Evolutionary conservation across 2,329 filamentous ascomycete genomes (phyloP).

Genomic region (Herpomyces periplanetae): DNA sequence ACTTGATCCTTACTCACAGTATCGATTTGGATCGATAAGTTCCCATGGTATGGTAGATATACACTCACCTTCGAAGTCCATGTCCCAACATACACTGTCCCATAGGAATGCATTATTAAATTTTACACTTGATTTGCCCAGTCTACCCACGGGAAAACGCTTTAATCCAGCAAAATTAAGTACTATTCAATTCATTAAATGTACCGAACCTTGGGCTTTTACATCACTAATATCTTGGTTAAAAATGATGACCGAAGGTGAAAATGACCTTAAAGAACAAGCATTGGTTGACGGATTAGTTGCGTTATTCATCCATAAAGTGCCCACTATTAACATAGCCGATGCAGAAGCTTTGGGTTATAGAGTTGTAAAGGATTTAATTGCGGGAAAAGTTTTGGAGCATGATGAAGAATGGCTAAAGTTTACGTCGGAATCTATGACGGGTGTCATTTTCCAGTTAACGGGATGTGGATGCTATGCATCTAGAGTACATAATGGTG

Average conservation of each 20-base stretch:
- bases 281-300: conserved; percentile 57
- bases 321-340: conserved; percentile 90
- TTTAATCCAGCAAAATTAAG: conserved; percentile 58
- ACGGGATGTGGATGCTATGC: conserved; percentile 74
- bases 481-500: conserved; percentile 30
- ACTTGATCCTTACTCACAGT: conserved; percentile 3
- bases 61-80: not conserved
- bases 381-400: conserved; percentile 31
- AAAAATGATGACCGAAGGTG: conserved; percentile 54
- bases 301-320: conserved; percentile 61
- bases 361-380: conserved; percentile 39
- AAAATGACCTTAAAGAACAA: conserved; percentile 47
- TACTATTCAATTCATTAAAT: conserved; percentile 40
- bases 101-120: not conserved
- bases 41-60: not conserved
- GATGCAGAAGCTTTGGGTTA: conserved; percentile 61
- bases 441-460: conserved; percentile 67
- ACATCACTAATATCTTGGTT: conserved; percentile 63
- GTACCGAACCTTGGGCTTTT: conserved; percentile 62
- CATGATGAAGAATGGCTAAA: conserved; percentile 94
- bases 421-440: conserved; percentile 37
- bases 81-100: not conserved
- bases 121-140: conserved; percentile 41
- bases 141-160: conserved; percentile 34
- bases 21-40: conserved; percentile 6